Evolutionary conservation across 2,329 filamentous ascomycete genomes (phyloP).

Genomic region (Cephalotrichum gorgonifer): DNA sequence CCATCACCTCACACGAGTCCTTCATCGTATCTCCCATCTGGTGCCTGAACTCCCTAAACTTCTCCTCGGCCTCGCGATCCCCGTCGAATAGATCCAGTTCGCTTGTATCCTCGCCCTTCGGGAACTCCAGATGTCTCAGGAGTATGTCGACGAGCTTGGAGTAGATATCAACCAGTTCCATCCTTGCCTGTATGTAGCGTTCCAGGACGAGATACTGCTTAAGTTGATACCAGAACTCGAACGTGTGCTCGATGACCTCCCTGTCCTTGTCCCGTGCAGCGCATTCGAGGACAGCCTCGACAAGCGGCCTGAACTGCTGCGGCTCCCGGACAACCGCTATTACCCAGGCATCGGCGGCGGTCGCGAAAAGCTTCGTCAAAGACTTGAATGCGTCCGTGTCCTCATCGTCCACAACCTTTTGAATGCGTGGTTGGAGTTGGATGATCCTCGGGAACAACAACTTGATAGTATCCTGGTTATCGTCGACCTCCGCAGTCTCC

Average conservation of each 20-base stretch:
- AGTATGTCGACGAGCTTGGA: constrained; percentile 87
- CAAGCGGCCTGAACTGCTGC: constrained; percentile 67
- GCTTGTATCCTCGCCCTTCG: constrained; percentile 60
- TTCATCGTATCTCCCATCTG: constrained; percentile 97
- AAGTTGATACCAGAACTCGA: constrained; percentile 96
- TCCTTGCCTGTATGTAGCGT: constrained; percentile 71
- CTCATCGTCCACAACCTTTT: constrained; percentile 64
- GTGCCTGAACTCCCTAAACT: constrained; percentile 92
- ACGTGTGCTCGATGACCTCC: constrained; percentile 88
- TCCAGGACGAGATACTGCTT: constrained; percentile 94
- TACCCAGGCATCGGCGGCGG: constrained; percentile 91
- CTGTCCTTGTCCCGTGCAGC: constrained; percentile 77
- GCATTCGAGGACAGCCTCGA: constrained; percentile 88
- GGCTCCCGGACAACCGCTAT: constrained; percentile 82
- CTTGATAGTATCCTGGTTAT: constrained; percentile 73
- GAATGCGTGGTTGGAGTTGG: constrained; percentile 65
- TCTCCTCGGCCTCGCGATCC: constrained; percentile 90
- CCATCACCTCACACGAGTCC: constrained; percentile 93
- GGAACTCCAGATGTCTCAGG: constrained; percentile 82
- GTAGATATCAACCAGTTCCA: constrained; percentile 71
- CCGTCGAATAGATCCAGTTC: constrained; percentile 86
- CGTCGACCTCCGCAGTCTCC: constrained; percentile 90
- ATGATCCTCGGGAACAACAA: constrained; percentile 73
- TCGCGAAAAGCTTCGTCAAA: constrained; percentile 80
- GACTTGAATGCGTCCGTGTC: constrained; percentile 81